phyloP scores from a whole-genome alignment of 2,329 filamentous ascomycete species.

The Pseudohalonectria lignicola region DNA sequence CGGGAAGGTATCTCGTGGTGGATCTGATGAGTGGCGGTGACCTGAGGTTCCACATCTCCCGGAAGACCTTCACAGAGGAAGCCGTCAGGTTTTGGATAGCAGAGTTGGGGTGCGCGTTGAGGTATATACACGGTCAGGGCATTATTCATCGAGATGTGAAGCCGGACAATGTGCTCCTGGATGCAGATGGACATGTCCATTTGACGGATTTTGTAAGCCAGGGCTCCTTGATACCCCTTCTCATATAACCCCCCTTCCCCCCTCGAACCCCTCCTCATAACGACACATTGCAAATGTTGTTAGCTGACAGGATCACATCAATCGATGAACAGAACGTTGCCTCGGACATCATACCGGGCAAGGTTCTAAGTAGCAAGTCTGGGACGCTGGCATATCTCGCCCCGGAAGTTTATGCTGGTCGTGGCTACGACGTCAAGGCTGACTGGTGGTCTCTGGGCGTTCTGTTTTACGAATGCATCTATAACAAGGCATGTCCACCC shows the following conservation, averaged over 20 bases:
- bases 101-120: conserved; percentile 81
- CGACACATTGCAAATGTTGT: neutral
- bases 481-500: conserved; percentile 67
- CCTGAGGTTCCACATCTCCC: conserved; percentile 91
- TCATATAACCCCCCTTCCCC: too few species aligned
- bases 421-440: conserved; percentile 79
- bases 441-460: conserved; percentile 99
- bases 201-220: conserved; percentile 88
- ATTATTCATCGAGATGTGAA: conserved; percentile 90
- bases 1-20: conserved; percentile 82
- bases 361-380: conserved; percentile 85
- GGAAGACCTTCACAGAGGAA: conserved; percentile 96
- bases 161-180: conserved; percentile 81
- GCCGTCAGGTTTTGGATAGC: conserved; percentile 96
- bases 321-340: conserved; percentile 87
- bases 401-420: conserved; percentile 86
- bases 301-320: too few species aligned
- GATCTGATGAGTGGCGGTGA: conserved; percentile 98
- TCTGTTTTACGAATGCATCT: conserved; percentile 98
- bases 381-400: conserved; percentile 92
- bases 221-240: too few species aligned
- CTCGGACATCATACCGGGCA: conserved; percentile 77
- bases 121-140: conserved; percentile 74
- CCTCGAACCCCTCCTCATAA: too few species aligned
- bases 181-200: conserved; percentile 88